Conservation (phyloP, 2,329 filamentous ascomycete genomes). For the Septoria linicola region DNA sequence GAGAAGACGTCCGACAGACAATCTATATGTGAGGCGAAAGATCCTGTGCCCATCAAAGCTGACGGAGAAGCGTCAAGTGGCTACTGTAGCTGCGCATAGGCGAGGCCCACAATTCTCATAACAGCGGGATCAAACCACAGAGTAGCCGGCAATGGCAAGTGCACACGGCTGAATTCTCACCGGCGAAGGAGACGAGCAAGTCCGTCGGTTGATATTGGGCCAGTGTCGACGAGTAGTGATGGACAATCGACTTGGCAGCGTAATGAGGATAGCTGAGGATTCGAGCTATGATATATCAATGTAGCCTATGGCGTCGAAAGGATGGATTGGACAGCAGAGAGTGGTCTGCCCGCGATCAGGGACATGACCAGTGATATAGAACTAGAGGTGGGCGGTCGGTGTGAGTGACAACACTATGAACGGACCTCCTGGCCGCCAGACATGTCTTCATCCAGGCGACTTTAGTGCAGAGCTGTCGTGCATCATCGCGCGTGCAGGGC, state of each 20-base stretch:
- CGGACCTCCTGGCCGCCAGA: constrained; percentile 15
- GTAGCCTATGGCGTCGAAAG: constrained; percentile 23
- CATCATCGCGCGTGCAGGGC: constrained; percentile 16
- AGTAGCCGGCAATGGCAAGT: background rate
- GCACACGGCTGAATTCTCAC: background rate
- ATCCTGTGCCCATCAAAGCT: background rate
- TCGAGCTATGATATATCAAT: constrained; percentile 7
- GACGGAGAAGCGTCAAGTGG: constrained; percentile 2
- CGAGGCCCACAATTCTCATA: constrained; percentile 14
- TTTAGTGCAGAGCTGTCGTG: constrained; percentile 17
- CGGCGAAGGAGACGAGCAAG: background rate
- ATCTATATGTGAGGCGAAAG: constrained; percentile 6
- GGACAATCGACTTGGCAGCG: constrained; percentile 12
- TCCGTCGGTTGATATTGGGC: background rate
- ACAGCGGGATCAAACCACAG: background rate
- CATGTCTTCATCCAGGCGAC: constrained; percentile 17
- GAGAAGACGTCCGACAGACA: constrained; percentile 12
- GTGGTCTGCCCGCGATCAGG: constrained; percentile 22
- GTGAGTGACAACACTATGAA: constrained; percentile 25
- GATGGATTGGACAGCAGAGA: constrained; percentile 19
- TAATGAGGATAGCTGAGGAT: background rate
- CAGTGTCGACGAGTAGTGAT: background rate
- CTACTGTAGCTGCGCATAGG: constrained; percentile 13
- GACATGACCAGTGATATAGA: constrained; percentile 27
- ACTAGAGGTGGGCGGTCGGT: constrained; percentile 9